Evolutionary conservation across 257 asterid species (phyloP).

Genomic region (Solanum neorickii): DNA sequence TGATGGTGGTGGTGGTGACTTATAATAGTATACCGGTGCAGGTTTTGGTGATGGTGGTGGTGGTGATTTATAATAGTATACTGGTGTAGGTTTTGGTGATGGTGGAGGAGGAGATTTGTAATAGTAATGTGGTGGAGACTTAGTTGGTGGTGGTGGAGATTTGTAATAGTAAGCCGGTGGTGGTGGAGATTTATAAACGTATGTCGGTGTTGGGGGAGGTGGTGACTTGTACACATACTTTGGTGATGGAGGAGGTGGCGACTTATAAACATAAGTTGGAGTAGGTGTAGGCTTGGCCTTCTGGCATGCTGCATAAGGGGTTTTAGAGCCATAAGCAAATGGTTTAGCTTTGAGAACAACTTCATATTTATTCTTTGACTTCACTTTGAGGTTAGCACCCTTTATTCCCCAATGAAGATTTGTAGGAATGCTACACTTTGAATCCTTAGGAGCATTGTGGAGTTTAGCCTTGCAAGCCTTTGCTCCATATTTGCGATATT

Average conservation of each 20-base stretch:
- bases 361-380: slow-evolving; percentile 13
- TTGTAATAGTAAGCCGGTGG: neutral
- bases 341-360: slow-evolving; percentile 20
- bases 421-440: slow-evolving; percentile 17
- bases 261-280: slow-evolving; percentile 10
- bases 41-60: neutral
- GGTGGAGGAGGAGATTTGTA: slow-evolving; percentile 17
- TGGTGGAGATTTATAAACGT: slow-evolving; percentile 6
- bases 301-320: neutral
- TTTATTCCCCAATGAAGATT: slow-evolving; percentile 11
- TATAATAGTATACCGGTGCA: fast-evolving
- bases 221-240: slow-evolving; percentile 19
- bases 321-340: slow-evolving; percentile 15
- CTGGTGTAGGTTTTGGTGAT: no score
- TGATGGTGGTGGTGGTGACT: neutral
- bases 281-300: slow-evolving; percentile 3
- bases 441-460: slow-evolving; percentile 16
- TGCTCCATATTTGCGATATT: slow-evolving; percentile 19
- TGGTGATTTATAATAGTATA: neutral
- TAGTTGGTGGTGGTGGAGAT: neutral
- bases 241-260: slow-evolving; percentile 29
- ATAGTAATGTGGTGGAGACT: neutral
- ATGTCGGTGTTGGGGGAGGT: slow-evolving; percentile 7
- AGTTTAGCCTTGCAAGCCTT: slow-evolving; percentile 22
- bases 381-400: slow-evolving; percentile 20